Base-by-base conservation (phyloP, 2,329 filamentous ascomycete species). In the Epichloe coenophiala region DNA sequence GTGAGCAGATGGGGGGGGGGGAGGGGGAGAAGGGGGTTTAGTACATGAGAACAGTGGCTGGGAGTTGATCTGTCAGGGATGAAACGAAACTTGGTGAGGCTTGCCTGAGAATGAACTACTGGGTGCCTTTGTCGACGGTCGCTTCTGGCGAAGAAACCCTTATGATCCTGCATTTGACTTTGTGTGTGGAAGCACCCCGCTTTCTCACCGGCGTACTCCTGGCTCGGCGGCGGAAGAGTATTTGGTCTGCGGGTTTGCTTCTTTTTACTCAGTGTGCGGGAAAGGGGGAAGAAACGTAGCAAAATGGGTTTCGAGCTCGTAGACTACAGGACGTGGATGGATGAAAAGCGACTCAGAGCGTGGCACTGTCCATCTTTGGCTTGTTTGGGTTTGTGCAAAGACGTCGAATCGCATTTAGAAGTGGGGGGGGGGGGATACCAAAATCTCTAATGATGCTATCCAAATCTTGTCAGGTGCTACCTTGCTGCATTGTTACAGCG, bases 341-440 rank as follows among this genome's bases (percentile, higher is more conserved):
- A 49, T 51, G 46, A 17, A 8, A 51, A 57, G 57, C 59, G 58
- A 60, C 56, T 55, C 21, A 43, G 41, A 51, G 51, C 47, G 19
- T 47, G 33, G n/a, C 44, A 54, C 58, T 55, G 58, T 58, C 59
- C 36, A 57, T 59, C 58, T 38, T 55, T 51, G 57, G 57, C 61
- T 60, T 57, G 59, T 61, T 60, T 45, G 43, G 60, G 60, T 60
- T 60, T 63, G 61, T 65, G 66, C 61, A 62, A 63, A 63, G 56
- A 53, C n/a, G 7, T 41, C 55, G 56, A 63, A 60, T 57, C 57
- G 55, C 60, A 62, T 63, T 58, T 42, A 51, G 58, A 58, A 57
- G 57, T 17, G 63, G 62, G 57, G 65, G 57, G 17, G 17, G 17
- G 17, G 17, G 61, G 65, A 62, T 61, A 36, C 31, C 31, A 61